Evolutionary conservation across 2,329 filamentous ascomycete genomes (phyloP).

Genomic region (Microdochium nivale): DNA sequence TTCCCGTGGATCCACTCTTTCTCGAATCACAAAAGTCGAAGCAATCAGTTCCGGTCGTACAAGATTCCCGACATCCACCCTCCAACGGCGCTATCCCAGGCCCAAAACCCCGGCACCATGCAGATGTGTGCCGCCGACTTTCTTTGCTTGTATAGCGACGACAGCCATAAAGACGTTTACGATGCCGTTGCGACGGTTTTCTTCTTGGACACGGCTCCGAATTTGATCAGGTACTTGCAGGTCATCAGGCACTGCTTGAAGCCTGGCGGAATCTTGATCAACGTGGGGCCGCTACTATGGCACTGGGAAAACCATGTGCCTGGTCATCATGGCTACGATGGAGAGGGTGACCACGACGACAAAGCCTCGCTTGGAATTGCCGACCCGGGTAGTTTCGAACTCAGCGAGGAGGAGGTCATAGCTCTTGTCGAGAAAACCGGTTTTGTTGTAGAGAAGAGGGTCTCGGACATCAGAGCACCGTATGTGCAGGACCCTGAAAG

Average conservation of each 20-base stretch:
- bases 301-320: constrained; percentile 77
- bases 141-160: constrained; percentile 68
- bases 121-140: constrained; percentile 93
- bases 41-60: constrained; percentile 67
- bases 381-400: constrained; percentile 82
- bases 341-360: constrained; percentile 39
- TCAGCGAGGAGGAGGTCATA: constrained; percentile 83
- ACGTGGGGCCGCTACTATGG: constrained; percentile 87
- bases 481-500: constrained; percentile 82
- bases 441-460: constrained; percentile 61
- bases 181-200: constrained; percentile 86
- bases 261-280: constrained; percentile 74
- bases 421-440: constrained; percentile 65
- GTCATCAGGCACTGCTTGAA: constrained; percentile 71
- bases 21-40: constrained; percentile 70
- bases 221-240: constrained; percentile 82
- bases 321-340: constrained; percentile 44
- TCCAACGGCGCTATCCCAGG: constrained; percentile 38
- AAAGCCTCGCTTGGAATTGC: constrained; percentile 60
- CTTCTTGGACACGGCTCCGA: constrained; percentile 95
- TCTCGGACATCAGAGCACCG: constrained; percentile 56
- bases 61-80: constrained; percentile 76
- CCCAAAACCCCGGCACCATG: constrained; percentile 54
- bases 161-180: constrained; percentile 53
- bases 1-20: constrained; percentile 84